phyloP scores from a whole-genome alignment of 2,329 filamentous ascomycete genomes.

The Sphaerostilbella broomeana region DNA sequence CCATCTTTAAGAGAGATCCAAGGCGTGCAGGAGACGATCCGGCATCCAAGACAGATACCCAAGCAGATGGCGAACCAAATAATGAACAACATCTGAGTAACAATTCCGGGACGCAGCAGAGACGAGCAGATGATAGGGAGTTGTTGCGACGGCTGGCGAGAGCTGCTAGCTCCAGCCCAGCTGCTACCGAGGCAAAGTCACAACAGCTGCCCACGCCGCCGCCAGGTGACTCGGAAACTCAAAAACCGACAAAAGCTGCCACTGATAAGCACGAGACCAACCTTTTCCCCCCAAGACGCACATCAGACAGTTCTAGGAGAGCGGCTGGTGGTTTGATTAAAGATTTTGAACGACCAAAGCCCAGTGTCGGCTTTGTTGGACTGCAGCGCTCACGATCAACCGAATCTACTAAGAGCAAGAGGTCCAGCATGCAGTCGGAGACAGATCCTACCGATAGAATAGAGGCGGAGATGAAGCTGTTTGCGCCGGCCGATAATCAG shows the following conservation, averaged over 20 bases:
- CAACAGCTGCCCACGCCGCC: conserved; percentile 15
- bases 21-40: conserved; percentile 1
- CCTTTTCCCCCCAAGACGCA: conserved; percentile 16
- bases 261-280: conserved; percentile 13
- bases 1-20: conserved; percentile 29
- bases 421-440: conserved; percentile 44
- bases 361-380: conserved; percentile 42
- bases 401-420: conserved; percentile 42
- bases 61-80: conserved; percentile 9
- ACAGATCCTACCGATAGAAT: conserved; percentile 51
- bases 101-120: not conserved
- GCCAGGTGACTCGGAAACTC: conserved; percentile 9
- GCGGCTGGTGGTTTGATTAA: conserved; percentile 11
- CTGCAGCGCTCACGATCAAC: conserved; percentile 37
- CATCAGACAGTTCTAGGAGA: conserved; percentile 16
- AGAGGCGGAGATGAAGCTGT: conserved; percentile 49
- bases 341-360: conserved; percentile 25
- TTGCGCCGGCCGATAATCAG: conserved; percentile 47
- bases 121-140: conserved; percentile 40
- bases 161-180: conserved; percentile 40
- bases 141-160: conserved; percentile 43
- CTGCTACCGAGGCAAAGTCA: conserved; percentile 22
- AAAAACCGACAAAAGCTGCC: conserved; percentile 4
- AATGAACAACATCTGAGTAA: not conserved
- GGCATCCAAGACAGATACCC: not conserved